Percentiles rank a stretch among this genome's conserved stretches.
phyloP scores from a whole-genome alignment of 2,329 filamentous ascomycete species.

The Pseudogymnoascus destructans region DNA sequence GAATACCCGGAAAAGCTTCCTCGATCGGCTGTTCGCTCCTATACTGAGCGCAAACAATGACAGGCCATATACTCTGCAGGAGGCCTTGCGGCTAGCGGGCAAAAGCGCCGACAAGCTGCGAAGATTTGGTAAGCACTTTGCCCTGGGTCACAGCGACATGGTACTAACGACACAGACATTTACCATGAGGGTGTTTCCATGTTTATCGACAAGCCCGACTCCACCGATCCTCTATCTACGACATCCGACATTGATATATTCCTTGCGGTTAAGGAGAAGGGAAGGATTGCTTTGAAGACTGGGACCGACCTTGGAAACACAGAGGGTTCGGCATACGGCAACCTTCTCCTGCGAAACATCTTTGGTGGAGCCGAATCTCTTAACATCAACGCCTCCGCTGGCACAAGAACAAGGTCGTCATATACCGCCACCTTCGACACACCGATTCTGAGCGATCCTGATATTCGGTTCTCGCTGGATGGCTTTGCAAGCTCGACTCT shows the following conservation, averaged over 20 bases:
- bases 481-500: constrained; percentile 71
- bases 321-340: constrained; percentile 86
- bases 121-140: constrained; percentile 53
- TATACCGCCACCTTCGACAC: constrained; percentile 80
- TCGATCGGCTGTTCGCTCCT: constrained; percentile 68
- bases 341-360: constrained; percentile 77
- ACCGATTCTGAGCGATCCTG: constrained; percentile 72
- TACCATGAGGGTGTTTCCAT: constrained; percentile 74
- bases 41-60: constrained; percentile 56
- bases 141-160: background rate
- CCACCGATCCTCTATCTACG: constrained; percentile 53
- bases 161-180: constrained; percentile 47
- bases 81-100: constrained; percentile 62
- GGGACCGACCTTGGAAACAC: constrained; percentile 89
- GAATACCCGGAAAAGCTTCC: constrained; percentile 72
- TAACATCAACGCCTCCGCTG: constrained; percentile 73
- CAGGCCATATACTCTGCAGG: constrained; percentile 61
- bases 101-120: constrained; percentile 60
- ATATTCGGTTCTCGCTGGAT: constrained; percentile 66
- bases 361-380: constrained; percentile 89
- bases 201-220: constrained; percentile 64
- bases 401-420: constrained; percentile 80
- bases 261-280: constrained; percentile 65
- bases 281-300: constrained; percentile 77
- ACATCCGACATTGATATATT: constrained; percentile 72